Evolutionary conservation across 2,329 filamentous ascomycete genomes (phyloP).

Genomic region (Cladophialophora psammophila): DNA sequence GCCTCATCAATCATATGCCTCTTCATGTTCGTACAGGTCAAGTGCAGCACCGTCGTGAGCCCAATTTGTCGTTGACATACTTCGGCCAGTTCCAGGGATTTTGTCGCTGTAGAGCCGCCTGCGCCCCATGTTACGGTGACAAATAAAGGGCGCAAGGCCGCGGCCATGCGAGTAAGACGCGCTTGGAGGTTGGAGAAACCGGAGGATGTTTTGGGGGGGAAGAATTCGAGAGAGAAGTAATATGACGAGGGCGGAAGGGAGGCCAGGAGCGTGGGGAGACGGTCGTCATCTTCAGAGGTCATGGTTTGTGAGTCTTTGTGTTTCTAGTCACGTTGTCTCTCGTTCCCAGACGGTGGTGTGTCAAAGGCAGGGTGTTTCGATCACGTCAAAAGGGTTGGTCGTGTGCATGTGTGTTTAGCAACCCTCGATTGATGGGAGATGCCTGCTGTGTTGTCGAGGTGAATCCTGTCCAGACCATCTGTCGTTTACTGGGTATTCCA

Average conservation of each 20-base stretch:
- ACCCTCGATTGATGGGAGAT: neutral
- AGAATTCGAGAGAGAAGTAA: conserved; percentile 99
- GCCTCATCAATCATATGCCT: conserved; percentile 83
- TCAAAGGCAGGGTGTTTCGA: neutral
- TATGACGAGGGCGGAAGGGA: conserved; percentile 77
- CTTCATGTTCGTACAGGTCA: conserved; percentile 99
- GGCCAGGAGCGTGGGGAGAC: conserved; percentile 38
- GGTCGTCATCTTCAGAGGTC: conserved; percentile 36
- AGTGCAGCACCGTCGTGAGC: conserved; percentile 91
- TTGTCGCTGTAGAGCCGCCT: conserved; percentile 86
- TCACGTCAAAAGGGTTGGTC: neutral
- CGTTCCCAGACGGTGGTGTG: neutral
- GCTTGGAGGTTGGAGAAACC: conserved; percentile 93
- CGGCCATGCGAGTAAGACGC: conserved; percentile 92
- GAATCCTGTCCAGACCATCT: neutral
- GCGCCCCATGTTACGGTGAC: conserved; percentile 98
- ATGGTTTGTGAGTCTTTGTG: conserved; percentile 17
- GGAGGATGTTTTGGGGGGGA: conserved; percentile 96
- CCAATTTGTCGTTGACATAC: conserved; percentile 91
- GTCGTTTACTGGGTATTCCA: neutral
- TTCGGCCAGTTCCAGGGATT: conserved; percentile 93
- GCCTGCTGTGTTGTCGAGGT: neutral
- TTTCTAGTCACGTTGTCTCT: neutral
- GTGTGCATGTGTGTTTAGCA: neutral
- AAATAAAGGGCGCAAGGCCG: conserved; percentile 88